phyloP scores from a whole-genome alignment of 306 rosid species.

The Pueraria montana region DNA sequence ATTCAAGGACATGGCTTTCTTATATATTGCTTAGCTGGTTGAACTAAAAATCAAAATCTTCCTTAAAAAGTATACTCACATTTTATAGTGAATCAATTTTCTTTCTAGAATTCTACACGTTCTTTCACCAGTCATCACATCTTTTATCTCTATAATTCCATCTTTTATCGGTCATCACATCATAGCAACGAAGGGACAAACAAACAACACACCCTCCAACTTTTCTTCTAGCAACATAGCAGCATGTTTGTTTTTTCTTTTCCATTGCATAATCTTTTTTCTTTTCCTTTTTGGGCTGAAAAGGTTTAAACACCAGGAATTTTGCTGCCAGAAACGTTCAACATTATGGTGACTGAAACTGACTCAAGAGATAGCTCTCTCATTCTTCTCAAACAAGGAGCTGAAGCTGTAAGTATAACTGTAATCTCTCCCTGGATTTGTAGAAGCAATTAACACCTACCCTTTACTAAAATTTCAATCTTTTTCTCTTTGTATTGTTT shows the following conservation, averaged over 20 bases:
- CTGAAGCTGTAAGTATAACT: constrained; percentile 51
- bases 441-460: constrained; percentile 9
- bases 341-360: constrained; percentile 47
- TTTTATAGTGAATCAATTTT: too few species aligned
- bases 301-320: not conserved
- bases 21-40: too few species aligned
- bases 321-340: not conserved
- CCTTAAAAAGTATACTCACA: too few species aligned
- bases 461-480: constrained; percentile 5
- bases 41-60: too few species aligned
- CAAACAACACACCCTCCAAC: too few species aligned
- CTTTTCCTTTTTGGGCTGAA: not conserved
- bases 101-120: too few species aligned
- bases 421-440: constrained; percentile 10
- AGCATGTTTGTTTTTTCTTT: not conserved
- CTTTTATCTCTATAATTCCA: too few species aligned
- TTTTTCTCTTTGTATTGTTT: constrained; percentile 6
- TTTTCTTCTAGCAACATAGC: not conserved
- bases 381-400: constrained; percentile 53
- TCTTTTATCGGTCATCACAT: too few species aligned
- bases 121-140: too few species aligned
- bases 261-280: not conserved
- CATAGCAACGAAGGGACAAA: too few species aligned
- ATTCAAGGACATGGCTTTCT: too few species aligned
- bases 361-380: constrained; percentile 30